Base-by-base conservation (phyloP, 164 flowering plant species). In the Umbilicus rupestris region DNA sequence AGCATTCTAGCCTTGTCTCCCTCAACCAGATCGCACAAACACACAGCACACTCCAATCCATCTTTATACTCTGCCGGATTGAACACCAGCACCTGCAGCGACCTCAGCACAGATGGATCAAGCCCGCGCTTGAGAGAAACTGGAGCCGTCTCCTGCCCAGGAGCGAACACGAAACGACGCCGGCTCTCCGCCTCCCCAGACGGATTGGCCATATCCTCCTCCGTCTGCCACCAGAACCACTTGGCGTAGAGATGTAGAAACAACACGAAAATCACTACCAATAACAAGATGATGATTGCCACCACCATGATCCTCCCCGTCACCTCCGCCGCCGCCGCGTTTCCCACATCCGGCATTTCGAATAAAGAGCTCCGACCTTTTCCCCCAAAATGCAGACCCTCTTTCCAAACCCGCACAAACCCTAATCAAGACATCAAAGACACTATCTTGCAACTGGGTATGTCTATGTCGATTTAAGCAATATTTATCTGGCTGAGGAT, bases 161-260 rank as follows among this genome's bases (percentile, higher is more conserved):
- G 72, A 9, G 81, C 70, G 68, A 83, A 85, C 50, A 75, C 83
- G 31, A 88, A 78, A 35, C 87, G 85, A 26, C 88, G 83, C 37
- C 81, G 80, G 39, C 72, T 24, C 50, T 22, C 7, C 72, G 62
- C 68, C 72, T 29, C 73, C 22, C 72, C 46, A 62, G n/a, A 78
- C 66, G 4, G 47, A 9, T 7, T n/a, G 14, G 17, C 52, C 65
- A 24, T 24, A 64, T 59, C 62, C 20, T 77, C 77, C 19, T 66
- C 77, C 14, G 70, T 50, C 24, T 83, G 80, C 78, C 81, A 71
- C 91, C 87, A 86, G 70, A 73, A 84, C 83, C 82, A 82, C 62
- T 78, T 86, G 65, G 93, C 87, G 65, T 86, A 94, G 66, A 93
- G 77, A 72, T 89, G 91, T 17, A 90, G 90, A 41, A 82, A 69